Conservation (phyloP, 306 rosid genomes). For the Begonia peltatifolia region DNA sequence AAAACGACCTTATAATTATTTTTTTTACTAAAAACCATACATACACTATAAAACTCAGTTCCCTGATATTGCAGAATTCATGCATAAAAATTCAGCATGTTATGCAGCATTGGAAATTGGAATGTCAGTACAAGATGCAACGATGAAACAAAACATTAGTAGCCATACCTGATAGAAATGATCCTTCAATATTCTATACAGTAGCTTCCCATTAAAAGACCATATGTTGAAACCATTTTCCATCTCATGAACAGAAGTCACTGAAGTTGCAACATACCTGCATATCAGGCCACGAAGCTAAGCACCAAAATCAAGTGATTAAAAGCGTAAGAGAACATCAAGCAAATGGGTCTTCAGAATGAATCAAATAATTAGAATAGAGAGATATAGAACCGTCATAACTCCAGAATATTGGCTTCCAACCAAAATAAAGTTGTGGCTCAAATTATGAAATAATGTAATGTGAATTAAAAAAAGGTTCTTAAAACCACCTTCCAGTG, state of each 20-base stretch:
- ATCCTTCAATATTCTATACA: constrained; percentile 64
- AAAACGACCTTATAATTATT: too few relatives aligned
- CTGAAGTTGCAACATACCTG: neutral
- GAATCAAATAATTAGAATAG: neutral
- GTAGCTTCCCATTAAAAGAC: constrained; percentile 6
- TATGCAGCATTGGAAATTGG: too few relatives aligned
- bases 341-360: too few relatives aligned
- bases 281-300: neutral
- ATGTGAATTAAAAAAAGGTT: neutral
- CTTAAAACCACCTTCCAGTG: neutral
- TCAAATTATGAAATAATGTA: neutral
- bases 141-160: too few relatives aligned
- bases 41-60: too few relatives aligned
- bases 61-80: too few relatives aligned
- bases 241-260: neutral
- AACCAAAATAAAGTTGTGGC: neutral
- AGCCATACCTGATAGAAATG: constrained; percentile 64
- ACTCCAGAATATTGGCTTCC: neutral
- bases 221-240: neutral
- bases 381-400: neutral
- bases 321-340: too few relatives aligned
- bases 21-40: too few relatives aligned
- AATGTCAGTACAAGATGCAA: too few relatives aligned
- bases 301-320: too few relatives aligned
- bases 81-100: too few relatives aligned